Conservation (phyloP, 495 filamentous ascomycete genomes). For the Penicillium coffeae region DNA sequence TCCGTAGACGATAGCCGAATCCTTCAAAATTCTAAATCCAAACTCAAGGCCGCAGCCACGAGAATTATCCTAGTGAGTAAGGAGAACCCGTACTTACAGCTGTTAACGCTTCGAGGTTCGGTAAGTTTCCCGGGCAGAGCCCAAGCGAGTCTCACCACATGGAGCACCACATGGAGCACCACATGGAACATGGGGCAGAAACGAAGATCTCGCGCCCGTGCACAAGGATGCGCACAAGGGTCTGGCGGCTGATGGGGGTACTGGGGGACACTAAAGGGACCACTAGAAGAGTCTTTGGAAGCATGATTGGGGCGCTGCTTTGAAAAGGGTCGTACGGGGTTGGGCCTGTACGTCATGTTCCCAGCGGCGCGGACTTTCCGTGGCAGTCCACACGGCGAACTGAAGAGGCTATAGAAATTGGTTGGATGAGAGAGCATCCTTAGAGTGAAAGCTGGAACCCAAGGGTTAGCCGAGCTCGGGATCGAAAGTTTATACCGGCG, state of each 20-base stretch:
- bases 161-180: neutral
- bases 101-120: no score
- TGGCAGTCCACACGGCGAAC: no score
- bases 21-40: no score
- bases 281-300: neutral
- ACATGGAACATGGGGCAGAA: neutral
- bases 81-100: no score
- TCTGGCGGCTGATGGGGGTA: conserved; percentile 4
- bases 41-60: no score
- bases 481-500: neutral
- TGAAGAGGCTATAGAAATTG: no score
- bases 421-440: no score
- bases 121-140: neutral
- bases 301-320: neutral
- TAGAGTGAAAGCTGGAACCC: no score
- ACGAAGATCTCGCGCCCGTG: neutral
- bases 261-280: no score
- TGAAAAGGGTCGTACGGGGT: conserved; percentile 3
- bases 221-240: neutral
- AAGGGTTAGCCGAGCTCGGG: neutral
- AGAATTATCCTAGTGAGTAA: no score
- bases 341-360: conserved; percentile 14
- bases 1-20: no score
- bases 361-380: conserved; percentile 13
- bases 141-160: neutral